phyloP scores from a whole-genome alignment of 164 flowering plant species.

The Chloranthus sessilifolius region DNA sequence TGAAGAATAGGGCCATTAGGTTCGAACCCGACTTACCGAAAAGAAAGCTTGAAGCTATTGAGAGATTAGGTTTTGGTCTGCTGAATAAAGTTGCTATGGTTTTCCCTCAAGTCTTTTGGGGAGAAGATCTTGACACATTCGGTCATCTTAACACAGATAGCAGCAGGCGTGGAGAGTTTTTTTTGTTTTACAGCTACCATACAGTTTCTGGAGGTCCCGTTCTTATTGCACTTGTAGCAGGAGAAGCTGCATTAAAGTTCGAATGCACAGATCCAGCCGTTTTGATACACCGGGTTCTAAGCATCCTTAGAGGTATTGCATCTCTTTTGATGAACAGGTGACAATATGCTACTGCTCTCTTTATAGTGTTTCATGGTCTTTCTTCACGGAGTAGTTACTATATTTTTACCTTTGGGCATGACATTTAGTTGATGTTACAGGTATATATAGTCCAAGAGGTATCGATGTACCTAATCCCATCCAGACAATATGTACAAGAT shows the following conservation, averaged over 20 bases:
- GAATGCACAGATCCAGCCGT: conserved; percentile 58
- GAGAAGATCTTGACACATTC: conserved; percentile 89
- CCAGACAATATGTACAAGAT: conserved; percentile 82
- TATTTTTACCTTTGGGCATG: conserved; percentile 4
- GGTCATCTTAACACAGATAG: conserved; percentile 56
- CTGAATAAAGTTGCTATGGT: conserved; percentile 93
- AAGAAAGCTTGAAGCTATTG: conserved; percentile 76
- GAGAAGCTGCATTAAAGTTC: conserved; percentile 81
- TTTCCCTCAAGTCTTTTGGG: conserved; percentile 90
- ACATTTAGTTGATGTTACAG: conserved; percentile 30
- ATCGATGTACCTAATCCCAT: conserved; percentile 83
- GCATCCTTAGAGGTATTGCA: conserved; percentile 69
- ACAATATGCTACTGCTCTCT: conserved; percentile 3
- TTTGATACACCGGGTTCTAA: conserved; percentile 60
- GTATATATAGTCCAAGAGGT: conserved; percentile 78
- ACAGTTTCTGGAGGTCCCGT: conserved; percentile 91
- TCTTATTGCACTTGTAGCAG: conserved; percentile 87
- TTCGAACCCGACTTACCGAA: conserved; percentile 84
- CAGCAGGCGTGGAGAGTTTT: conserved; percentile 75
- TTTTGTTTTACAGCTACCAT: conserved; percentile 80
- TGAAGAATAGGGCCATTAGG: conserved; percentile 54
- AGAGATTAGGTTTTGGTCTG: conserved; percentile 86
- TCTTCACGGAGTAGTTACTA: background rate
- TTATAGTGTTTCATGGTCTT: background rate
- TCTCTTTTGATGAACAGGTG: conserved; percentile 19